phyloP scores from a whole-genome alignment of 164 flowering plant genomes.

The Piper betle region DNA sequence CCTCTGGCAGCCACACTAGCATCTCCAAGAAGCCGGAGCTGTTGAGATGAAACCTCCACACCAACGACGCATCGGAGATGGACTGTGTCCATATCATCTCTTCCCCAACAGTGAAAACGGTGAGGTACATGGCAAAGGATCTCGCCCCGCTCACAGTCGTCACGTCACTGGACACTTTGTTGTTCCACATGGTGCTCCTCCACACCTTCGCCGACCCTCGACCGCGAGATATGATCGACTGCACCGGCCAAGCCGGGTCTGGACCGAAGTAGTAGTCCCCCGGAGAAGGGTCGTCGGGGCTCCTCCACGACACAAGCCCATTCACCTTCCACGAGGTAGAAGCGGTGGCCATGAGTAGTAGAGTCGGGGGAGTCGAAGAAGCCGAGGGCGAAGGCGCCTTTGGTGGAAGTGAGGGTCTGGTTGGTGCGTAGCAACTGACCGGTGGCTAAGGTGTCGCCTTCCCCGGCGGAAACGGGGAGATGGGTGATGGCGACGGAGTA shows the following conservation, averaged over 20 bases:
- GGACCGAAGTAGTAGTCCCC: conserved; percentile 1
- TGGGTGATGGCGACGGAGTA: too few relatives aligned
- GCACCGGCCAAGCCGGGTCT: not conserved
- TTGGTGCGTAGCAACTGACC: too few relatives aligned
- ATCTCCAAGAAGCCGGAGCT: not conserved
- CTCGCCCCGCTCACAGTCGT: not conserved
- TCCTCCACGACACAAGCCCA: conserved; percentile 5
- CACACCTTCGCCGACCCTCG: not conserved
- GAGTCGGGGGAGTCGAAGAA: conserved; percentile 7
- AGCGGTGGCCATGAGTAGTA: not conserved
- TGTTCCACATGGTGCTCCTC: conserved; percentile 3
- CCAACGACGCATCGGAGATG: not conserved
- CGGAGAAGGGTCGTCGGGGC: conserved; percentile 3
- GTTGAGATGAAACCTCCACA: not conserved
- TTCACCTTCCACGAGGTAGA: conserved; percentile 1
- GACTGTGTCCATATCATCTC: not conserved
- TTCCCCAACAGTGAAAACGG: not conserved
- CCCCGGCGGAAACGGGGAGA: too few relatives aligned
- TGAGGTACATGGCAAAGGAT: conserved; percentile 8
- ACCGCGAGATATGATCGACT: not conserved
- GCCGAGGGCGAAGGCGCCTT: not conserved
- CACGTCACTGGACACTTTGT: not conserved
- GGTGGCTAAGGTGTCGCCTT: too few relatives aligned
- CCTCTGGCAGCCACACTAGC: not conserved
- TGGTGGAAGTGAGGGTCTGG: conserved; percentile 2